Conservation (phyloP, 2,329 filamentous ascomycete species). For the Rutstroemia sp. region DNA sequence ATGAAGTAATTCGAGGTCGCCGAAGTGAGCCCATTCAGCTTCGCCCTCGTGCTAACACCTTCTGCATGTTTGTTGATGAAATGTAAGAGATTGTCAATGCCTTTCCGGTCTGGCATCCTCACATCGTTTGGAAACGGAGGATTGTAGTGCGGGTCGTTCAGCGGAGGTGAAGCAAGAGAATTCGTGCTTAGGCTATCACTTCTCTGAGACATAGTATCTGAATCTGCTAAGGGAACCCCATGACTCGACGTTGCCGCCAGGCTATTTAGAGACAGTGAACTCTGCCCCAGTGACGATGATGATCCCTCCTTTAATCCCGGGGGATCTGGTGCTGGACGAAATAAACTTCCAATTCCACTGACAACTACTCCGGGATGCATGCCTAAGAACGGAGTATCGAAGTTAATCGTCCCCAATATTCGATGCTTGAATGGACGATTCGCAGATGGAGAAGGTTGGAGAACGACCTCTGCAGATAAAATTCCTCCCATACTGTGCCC, state of each 20-base stretch:
- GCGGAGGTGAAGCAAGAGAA: constrained; percentile 19
- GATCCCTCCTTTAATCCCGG: constrained; percentile 16
- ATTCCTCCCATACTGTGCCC: constrained; percentile 90
- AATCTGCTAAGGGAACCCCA: constrained; percentile 16
- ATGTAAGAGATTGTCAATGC: constrained; percentile 60
- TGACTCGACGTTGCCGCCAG: constrained; percentile 17
- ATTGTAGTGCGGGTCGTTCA: constrained; percentile 61
- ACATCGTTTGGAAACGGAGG: constrained; percentile 70
- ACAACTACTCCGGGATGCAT: constrained; percentile 82
- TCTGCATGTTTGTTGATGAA: constrained; percentile 79
- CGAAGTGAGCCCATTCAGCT: constrained; percentile 41
- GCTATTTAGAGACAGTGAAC: constrained; percentile 14
- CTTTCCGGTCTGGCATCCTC: constrained; percentile 58
- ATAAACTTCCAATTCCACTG: constrained; percentile 74
- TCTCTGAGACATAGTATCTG: constrained; percentile 17
- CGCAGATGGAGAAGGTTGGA: constrained; percentile 38
- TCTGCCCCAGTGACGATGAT: constrained; percentile 12
- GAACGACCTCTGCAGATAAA: constrained; percentile 68
- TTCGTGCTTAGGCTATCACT: constrained; percentile 22
- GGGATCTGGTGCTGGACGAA: constrained; percentile 42
- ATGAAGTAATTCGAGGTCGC: constrained; percentile 68
- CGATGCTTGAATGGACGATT: constrained; percentile 54
- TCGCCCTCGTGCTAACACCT: constrained; percentile 4
- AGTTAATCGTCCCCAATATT: constrained; percentile 72
- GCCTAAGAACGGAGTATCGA: constrained; percentile 81